These are phyloP conservation scores for Coemansia sp. DNA, from an alignment of 192 early-diverging fungal species.

Conservation along the genomic window DNA sequence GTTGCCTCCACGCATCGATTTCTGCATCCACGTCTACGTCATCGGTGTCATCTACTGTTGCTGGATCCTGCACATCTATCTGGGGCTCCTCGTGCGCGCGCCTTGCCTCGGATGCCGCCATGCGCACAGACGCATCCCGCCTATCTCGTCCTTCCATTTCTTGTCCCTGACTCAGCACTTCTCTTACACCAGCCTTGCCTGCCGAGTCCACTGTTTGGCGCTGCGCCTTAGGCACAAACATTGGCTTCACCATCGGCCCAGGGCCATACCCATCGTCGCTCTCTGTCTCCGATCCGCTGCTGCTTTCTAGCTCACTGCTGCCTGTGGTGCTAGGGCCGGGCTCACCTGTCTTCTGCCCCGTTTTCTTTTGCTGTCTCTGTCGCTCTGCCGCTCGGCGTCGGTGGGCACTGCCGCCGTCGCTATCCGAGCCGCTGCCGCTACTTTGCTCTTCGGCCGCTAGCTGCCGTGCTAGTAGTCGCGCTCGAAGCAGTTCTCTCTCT, in stretches of 20 bases:
- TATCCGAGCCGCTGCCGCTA: conserved; percentile 4
- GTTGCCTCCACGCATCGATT: conserved; percentile 86
- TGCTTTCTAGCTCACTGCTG: conserved; percentile 1
- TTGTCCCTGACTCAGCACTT: conserved; percentile 46
- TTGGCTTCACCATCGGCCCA: conserved; percentile 74
- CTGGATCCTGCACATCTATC: conserved; percentile 32
- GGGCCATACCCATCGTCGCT: conserved; percentile 65
- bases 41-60: conserved; percentile 89
- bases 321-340: neutral
- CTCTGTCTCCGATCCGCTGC: conserved; percentile 11
- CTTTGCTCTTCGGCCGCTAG: conserved; percentile 7
- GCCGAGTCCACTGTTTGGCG: conserved; percentile 1
- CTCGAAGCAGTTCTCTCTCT: conserved; percentile 22
- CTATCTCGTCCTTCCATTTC: conserved; percentile 57
- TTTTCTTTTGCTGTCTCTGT: neutral
- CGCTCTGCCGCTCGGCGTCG: neutral
- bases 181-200: conserved; percentile 13
- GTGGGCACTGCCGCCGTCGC: neutral
- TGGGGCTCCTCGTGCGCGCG: conserved; percentile 40
- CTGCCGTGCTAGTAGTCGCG: conserved; percentile 24
- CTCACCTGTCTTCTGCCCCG: neutral
- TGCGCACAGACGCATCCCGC: conserved; percentile 43
- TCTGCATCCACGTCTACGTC: conserved; percentile 84
- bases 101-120: conserved; percentile 33
- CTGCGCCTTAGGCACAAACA: conserved; percentile 88